phyloP scores from a whole-genome alignment of 805 yeast genomes.

The Jamesozyma piceae region DNA sequence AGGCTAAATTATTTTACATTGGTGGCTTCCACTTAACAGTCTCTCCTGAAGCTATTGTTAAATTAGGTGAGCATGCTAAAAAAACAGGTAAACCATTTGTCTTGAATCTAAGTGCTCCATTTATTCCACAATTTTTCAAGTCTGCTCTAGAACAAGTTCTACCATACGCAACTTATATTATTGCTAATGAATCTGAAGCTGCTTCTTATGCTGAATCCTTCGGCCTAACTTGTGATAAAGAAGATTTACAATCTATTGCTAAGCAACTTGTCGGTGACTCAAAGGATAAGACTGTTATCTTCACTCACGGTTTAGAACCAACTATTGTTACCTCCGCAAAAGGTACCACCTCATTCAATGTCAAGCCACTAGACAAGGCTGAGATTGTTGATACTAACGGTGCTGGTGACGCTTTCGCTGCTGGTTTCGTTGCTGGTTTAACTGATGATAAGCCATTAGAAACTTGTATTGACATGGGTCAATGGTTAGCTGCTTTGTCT shows the following conservation, averaged over 20 bases:
- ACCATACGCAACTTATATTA: constrained; percentile 82
- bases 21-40: constrained; percentile 99
- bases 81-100: constrained; percentile 66
- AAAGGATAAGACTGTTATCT: constrained; percentile 76
- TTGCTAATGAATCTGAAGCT: constrained; percentile 97
- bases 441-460: constrained; percentile 61
- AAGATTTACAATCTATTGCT: constrained; percentile 71
- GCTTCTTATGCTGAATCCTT: constrained; percentile 87
- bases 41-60: constrained; percentile 85
- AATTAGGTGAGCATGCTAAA: constrained; percentile 88
- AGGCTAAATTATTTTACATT: constrained; percentile 75
- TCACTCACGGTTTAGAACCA: constrained; percentile 93
- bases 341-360: constrained; percentile 44
- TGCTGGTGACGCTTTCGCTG: constrained; percentile 98
- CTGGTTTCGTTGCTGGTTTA: constrained; percentile 86
- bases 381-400: constrained; percentile 91
- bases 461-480: constrained; percentile 70
- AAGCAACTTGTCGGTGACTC: constrained; percentile 53
- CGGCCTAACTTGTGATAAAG: constrained; percentile 37
- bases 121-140: constrained; percentile 91
- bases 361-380: constrained; percentile 56
- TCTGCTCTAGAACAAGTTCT: constrained; percentile 70
- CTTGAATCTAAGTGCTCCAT: constrained; percentile 92
- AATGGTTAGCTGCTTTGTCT: constrained; percentile 90
- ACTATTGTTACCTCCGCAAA: constrained; percentile 67